A percentile compares a stretch with the other conserved stretches of the same genome.
Evolutionary conservation across 225 moss, liverwort and hornwort species (phyloP).

Genomic region (Antitrichia curtipendula): DNA sequence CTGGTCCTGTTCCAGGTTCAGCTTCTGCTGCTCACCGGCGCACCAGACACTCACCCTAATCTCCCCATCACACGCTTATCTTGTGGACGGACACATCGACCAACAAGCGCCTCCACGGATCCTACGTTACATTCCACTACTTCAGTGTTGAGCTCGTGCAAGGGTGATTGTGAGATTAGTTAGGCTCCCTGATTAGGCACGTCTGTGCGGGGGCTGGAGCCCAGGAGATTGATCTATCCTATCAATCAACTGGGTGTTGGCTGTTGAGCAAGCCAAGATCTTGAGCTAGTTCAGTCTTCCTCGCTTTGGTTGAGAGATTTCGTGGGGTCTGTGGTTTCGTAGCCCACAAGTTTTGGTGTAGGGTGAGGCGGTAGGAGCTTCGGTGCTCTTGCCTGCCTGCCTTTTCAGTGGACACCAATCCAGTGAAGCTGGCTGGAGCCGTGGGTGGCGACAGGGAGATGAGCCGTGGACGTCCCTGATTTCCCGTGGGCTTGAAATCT

Average conservation of each 20-base stretch:
- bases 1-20: not conserved
- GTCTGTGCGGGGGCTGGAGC: not conserved
- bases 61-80: conserved; percentile 24
- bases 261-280: not conserved
- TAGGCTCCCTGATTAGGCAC: not conserved
- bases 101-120: not conserved
- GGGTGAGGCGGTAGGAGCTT: not conserved
- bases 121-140: not conserved
- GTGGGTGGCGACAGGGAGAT: conserved; percentile 1
- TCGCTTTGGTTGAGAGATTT: not conserved
- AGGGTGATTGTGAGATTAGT: not conserved
- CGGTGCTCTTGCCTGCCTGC: not conserved
- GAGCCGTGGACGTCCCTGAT: conserved; percentile 31
- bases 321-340: not conserved
- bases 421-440: not conserved
- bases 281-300: not conserved
- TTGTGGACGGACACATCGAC: conserved; percentile 4
- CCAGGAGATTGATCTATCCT: not conserved
- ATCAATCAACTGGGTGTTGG: not conserved
- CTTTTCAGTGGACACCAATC: not conserved
- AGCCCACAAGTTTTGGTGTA: not conserved
- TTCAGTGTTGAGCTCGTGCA: not conserved
- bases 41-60: not conserved
- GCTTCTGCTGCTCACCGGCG: not conserved
- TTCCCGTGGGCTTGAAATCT: not conserved